These are phyloP conservation scores for Mucor indicus DNA, from an alignment of 371 early-diverging fungal genomes.

Conservation along the genomic window DNA sequence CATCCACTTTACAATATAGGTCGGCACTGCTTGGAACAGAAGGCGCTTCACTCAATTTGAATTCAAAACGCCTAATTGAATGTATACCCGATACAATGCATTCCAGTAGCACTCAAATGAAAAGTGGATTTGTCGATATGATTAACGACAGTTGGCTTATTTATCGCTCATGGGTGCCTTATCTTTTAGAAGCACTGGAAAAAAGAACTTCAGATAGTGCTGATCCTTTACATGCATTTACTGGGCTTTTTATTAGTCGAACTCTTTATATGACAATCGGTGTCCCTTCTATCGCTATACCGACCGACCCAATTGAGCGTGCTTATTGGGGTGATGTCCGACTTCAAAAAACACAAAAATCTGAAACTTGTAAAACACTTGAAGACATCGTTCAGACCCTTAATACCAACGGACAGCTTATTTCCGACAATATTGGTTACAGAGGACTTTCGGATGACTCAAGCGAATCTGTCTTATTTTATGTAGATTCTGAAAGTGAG, in stretches of 20 bases:
- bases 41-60: conserved; percentile 16
- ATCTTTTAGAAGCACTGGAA: conserved; percentile 1
- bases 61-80: conserved; percentile 3
- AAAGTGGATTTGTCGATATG: conserved; percentile 27
- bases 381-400: neutral
- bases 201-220: neutral
- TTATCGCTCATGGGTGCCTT: conserved; percentile 35
- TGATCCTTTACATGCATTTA: neutral
- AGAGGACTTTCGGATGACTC: neutral
- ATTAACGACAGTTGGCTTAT: conserved; percentile 37
- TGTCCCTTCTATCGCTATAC: conserved; percentile 32
- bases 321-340: conserved; percentile 23
- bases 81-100: conserved; percentile 16
- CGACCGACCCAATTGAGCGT: conserved; percentile 23
- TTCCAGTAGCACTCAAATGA: conserved; percentile 7
- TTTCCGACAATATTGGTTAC: too few species aligned
- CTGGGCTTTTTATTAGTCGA: conserved; percentile 22
- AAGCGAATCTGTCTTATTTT: conserved; percentile 13
- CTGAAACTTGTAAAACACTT: neutral
- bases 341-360: conserved; percentile 6
- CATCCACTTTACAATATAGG: conserved; percentile 40
- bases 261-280: conserved; percentile 24
- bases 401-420: neutral
- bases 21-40: conserved; percentile 48
- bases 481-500: conserved; percentile 16